phyloP scores from a whole-genome alignment of 768 basidiomycete species.

The Phylloporus scabripes region DNA sequence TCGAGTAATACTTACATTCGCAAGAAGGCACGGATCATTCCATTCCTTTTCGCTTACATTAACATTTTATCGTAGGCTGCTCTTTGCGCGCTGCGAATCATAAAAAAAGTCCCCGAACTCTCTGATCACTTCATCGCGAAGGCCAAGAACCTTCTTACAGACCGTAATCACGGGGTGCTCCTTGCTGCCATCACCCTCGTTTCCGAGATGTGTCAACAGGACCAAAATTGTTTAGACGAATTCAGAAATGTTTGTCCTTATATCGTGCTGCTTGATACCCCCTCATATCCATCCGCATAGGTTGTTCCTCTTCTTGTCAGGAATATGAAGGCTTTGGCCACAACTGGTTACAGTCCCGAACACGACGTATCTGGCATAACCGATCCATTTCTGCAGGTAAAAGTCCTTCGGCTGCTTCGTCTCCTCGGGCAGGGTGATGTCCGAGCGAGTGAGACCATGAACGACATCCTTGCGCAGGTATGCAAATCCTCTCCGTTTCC shows the following conservation, averaged over 20 bases:
- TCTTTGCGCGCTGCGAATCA: constrained; percentile 87
- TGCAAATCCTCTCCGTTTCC: constrained; percentile 4
- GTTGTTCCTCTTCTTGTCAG: constrained; percentile 91
- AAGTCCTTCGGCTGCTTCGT: constrained; percentile 83
- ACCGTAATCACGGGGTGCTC: constrained; percentile 95
- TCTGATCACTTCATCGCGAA: constrained; percentile 87
- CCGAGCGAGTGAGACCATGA: constrained; percentile 93
- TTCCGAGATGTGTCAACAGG: constrained; percentile 87
- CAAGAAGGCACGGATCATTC: constrained; percentile 67
- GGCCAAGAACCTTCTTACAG: constrained; percentile 85
- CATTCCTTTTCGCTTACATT: neutral
- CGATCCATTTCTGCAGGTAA: constrained; percentile 92
- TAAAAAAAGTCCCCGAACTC: constrained; percentile 95
- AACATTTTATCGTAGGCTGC: constrained; percentile 58
- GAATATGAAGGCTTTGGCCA: constrained; percentile 89
- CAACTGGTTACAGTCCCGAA: constrained; percentile 96
- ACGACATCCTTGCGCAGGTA: constrained; percentile 95
- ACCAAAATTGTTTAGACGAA: constrained; percentile 67
- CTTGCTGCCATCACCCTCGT: constrained; percentile 92
- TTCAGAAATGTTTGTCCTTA: constrained; percentile 73
- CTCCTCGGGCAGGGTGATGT: constrained; percentile 82
- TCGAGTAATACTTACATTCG: constrained; percentile 98
- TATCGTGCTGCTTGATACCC: neutral
- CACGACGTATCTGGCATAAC: constrained; percentile 99
- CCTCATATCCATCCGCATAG: constrained; percentile 36